Evolutionary conservation across 2,329 filamentous ascomycete genomes (phyloP).

Genomic region (Diplodia corticola): DNA sequence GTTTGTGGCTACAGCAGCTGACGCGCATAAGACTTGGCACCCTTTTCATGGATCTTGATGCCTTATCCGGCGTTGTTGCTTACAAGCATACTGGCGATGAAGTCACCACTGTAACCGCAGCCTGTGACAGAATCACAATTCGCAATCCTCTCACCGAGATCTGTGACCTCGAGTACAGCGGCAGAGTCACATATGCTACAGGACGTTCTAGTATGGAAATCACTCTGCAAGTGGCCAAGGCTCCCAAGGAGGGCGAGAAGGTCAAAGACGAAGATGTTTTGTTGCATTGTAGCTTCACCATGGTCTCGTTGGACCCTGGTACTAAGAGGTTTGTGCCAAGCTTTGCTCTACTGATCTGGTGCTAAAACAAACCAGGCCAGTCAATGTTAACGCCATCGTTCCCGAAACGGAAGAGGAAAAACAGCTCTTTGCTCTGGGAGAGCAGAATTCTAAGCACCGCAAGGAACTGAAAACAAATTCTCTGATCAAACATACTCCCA

Average conservation of each 20-base stretch:
- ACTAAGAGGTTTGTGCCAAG: constrained; percentile 57
- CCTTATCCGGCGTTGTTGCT: constrained; percentile 72
- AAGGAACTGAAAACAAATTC: constrained; percentile 62
- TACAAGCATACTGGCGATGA: constrained; percentile 70
- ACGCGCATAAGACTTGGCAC: constrained; percentile 59
- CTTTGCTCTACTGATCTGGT: neutral
- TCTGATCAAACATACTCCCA: constrained; percentile 66
- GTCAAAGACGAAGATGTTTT: constrained; percentile 62
- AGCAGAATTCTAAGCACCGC: constrained; percentile 66
- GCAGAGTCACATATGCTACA: constrained; percentile 69
- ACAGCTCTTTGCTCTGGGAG: constrained; percentile 61
- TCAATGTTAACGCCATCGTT: constrained; percentile 61
- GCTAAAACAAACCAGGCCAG: constrained; percentile 47
- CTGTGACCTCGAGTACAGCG: constrained; percentile 73
- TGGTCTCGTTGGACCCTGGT: constrained; percentile 70
- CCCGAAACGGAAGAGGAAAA: constrained; percentile 67
- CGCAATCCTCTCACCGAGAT: constrained; percentile 73
- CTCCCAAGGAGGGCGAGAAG: constrained; percentile 58
- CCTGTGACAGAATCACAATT: constrained; percentile 65
- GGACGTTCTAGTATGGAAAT: constrained; percentile 73
- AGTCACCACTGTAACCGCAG: constrained; percentile 64
- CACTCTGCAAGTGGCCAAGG: constrained; percentile 71
- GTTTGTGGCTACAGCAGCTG: neutral
- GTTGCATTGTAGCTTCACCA: constrained; percentile 73
- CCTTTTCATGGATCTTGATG: constrained; percentile 78